A percentile compares a stretch with the other conserved stretches of the same genome.
These are phyloP conservation scores for Microdochium trichocladiopsis DNA, from an alignment of 2,329 filamentous ascomycete genomes.

Conservation along the genomic window DNA sequence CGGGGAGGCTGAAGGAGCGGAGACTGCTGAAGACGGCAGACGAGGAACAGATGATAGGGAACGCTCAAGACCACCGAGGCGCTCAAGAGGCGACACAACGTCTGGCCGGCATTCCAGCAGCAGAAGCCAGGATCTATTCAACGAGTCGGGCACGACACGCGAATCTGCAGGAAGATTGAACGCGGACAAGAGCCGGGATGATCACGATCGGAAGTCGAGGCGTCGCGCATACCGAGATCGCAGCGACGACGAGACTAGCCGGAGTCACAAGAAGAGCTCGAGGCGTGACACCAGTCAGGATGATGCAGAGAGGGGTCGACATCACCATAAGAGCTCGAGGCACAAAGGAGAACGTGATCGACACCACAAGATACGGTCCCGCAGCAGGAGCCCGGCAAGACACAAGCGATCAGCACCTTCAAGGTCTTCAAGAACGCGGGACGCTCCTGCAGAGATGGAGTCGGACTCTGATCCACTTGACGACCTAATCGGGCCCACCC, in stretches of 20 bases:
- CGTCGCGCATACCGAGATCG: constrained; percentile 18
- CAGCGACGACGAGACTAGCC: constrained; percentile 5
- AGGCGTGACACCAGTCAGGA: constrained; percentile 6
- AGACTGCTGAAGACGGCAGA: neutral
- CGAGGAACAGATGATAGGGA: neutral
- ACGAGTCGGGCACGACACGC: neutral
- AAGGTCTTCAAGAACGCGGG: constrained; percentile 5
- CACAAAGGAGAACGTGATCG: constrained; percentile 11
- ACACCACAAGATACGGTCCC: constrained; percentile 4
- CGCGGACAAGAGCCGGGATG: neutral
- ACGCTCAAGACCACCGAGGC: neutral
- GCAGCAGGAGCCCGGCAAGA: constrained; percentile 3
- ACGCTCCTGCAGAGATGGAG: constrained; percentile 11
- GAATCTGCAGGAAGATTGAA: neutral
- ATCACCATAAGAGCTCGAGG: constrained; percentile 9
- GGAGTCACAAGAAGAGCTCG: too few relatives aligned
- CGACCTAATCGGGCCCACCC: constrained; percentile 69
- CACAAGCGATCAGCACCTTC: neutral
- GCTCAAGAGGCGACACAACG: neutral
- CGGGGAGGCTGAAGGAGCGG: neutral
- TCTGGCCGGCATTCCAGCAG: neutral
- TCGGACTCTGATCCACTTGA: constrained; percentile 67
- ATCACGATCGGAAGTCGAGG: neutral
- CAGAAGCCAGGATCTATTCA: neutral
- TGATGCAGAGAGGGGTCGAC: constrained; percentile 9